Evolutionary conservation across 495 filamentous ascomycete species (phyloP).

Genomic region (Trichoderma erinaceum): DNA sequence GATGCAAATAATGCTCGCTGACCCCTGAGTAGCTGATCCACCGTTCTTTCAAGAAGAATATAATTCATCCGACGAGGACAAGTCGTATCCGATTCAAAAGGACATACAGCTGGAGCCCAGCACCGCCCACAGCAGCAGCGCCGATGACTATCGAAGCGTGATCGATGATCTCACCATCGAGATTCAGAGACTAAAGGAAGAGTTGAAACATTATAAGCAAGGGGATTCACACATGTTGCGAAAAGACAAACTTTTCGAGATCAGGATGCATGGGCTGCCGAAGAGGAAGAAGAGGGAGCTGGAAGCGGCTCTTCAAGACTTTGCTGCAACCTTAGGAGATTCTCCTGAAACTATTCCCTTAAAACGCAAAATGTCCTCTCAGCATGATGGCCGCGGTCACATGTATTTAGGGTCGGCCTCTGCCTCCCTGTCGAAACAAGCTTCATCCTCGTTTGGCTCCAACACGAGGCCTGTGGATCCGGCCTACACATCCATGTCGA

Average conservation of each 20-base stretch:
- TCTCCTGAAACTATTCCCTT: constrained; percentile 33
- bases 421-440: constrained; percentile 32
- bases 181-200: constrained; percentile 64
- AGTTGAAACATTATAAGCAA: constrained; percentile 60
- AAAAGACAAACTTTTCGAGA: constrained; percentile 68
- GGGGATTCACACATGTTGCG: constrained; percentile 51
- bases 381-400: constrained; percentile 21
- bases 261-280: constrained; percentile 63
- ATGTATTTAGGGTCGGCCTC: constrained; percentile 27
- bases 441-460: constrained; percentile 47
- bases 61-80: constrained; percentile 37
- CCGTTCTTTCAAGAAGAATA: constrained; percentile 48
- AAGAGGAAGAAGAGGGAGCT: constrained; percentile 62
- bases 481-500: constrained; percentile 67
- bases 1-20: no score
- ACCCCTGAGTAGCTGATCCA: constrained; percentile 37
- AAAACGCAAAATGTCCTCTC: constrained; percentile 22
- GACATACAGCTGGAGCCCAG: constrained; percentile 18
- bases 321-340: constrained; percentile 50
- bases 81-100: constrained; percentile 14
- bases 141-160: constrained; percentile 56
- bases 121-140: constrained; percentile 43
- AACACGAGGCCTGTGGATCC: constrained; percentile 57
- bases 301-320: constrained; percentile 61
- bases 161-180: constrained; percentile 69